Evolutionary conservation across 75 land plant species (phyloP).

Genomic region (Pinus albicaulis): DNA sequence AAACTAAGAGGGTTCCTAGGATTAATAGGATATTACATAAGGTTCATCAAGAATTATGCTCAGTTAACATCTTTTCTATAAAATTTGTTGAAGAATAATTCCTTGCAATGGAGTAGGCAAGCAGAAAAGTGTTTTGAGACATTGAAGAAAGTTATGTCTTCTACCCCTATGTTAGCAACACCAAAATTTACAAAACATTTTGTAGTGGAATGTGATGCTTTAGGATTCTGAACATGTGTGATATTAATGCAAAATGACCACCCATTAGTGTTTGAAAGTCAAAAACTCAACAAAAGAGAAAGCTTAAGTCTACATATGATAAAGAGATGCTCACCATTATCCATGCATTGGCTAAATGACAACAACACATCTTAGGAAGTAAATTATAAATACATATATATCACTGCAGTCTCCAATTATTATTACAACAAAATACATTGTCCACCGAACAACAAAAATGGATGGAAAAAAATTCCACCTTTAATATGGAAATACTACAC

Average conservation of each 20-base stretch:
- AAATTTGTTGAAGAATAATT: neutral
- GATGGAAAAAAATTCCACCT: neutral
- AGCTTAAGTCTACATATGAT: neutral
- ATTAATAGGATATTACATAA: too few species aligned
- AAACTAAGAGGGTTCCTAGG: too few species aligned
- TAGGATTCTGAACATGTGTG: neutral
- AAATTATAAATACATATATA: neutral
- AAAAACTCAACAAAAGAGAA: neutral
- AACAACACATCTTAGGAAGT: neutral
- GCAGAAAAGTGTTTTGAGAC: neutral
- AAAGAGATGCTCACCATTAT: constrained; percentile 8
- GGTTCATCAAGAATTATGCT: neutral
- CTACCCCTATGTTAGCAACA: neutral
- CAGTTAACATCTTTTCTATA: neutral
- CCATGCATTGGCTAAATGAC: neutral
- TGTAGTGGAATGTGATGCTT: neutral
- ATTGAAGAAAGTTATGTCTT: neutral
- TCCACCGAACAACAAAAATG: neutral
- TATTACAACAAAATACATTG: neutral
- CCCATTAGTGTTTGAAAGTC: neutral
- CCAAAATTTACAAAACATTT: neutral
- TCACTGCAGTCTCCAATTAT: neutral
- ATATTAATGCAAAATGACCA: neutral
- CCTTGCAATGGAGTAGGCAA: neutral
- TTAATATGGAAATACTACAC: neutral